Evolutionary conservation across 192 early-diverging fungal species (phyloP), one percentile per base, ranked within the genome.

Genomic region (Gryganskiella cystojenkinii): DNA sequence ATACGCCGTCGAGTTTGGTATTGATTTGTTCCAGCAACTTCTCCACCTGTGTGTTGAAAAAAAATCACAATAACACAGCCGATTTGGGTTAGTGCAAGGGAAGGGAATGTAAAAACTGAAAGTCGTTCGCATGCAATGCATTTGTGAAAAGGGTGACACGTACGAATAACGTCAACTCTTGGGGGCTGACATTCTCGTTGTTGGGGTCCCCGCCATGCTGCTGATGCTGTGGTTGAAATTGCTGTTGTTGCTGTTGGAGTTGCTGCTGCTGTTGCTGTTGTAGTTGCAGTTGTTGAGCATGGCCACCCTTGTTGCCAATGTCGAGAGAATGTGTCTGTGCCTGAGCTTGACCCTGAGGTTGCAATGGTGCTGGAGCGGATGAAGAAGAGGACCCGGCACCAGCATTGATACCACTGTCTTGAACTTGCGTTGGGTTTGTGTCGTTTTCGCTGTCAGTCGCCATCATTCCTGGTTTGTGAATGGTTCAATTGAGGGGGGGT

Each of bases 301-400:
- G 49, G 44, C 14, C 3, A 8, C n/a, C 20, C 44, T 76, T 76
- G 52, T 59, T 44, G 35, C 34, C 63, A 57, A 76, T 76, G 57
- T 76, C 72, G 9, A 76, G 64, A n/a, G 72, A 76, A 68, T 76
- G 72, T 14, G 72, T 76, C 25, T 76, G 72, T 51, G 65, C 65
- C 37, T 76, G 72, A 20, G 65, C 65, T 51, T 71, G 72, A 20
- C 59, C 65, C 46, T 71, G 70, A 14, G 54, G 61, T 25, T 50
- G 44, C 43, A 67, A 31, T 3, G 72, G 57, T 14, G 64, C 64
- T 31, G 71, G 52, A 27, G 49, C 51, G 6, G 71, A 60, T 28
- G 52, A 56, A 25, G 56, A 55, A n/a, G n/a, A n/a, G n/a, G n/a
- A n/a, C n/a, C n/a, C n/a, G n/a, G n/a, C n/a, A 1, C 24, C 42